These are phyloP conservation scores for Malus hybrid DNA, from an alignment of 331 rosid species.

Conservation along the genomic window DNA sequence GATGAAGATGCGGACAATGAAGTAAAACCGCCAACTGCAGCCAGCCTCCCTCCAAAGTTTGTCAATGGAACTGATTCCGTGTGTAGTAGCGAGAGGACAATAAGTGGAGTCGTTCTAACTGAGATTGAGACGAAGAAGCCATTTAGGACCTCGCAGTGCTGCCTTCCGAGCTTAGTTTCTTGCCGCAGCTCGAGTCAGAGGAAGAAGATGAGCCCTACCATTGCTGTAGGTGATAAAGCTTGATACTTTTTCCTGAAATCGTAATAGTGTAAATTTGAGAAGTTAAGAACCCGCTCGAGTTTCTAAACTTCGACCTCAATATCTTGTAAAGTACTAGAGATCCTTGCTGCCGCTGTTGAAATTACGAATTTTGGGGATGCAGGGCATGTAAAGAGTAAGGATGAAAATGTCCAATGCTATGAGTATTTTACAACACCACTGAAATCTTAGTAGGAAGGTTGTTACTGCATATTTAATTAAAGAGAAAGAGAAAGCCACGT, in stretches of 20 bases:
- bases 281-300: slow-evolving; percentile 9
- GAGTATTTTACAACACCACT: background rate
- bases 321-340: slow-evolving; percentile 23
- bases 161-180: slow-evolving; percentile 66
- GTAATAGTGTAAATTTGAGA: slow-evolving; percentile 7
- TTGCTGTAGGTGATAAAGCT: slow-evolving; percentile 43
- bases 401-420: slow-evolving; percentile 11
- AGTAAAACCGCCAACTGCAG: slow-evolving; percentile 27
- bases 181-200: slow-evolving; percentile 54
- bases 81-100: slow-evolving; percentile 44
- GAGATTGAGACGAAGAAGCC: slow-evolving; percentile 25
- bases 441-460: background rate
- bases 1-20: slow-evolving; percentile 12
- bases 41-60: slow-evolving; percentile 37
- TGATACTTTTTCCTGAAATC: slow-evolving; percentile 9
- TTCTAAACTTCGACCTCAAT: background rate
- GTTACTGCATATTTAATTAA: background rate
- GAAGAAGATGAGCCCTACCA: slow-evolving; percentile 52
- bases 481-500: background rate
- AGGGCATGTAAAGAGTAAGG: slow-evolving; percentile 11
- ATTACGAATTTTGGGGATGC: slow-evolving; percentile 16
- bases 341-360: slow-evolving; percentile 20
- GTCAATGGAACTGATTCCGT: slow-evolving; percentile 36
- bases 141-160: slow-evolving; percentile 38
- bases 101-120: slow-evolving; percentile 17